Evolutionary conservation across 108 stramenopile species (phyloP).

Genomic region (Nannochloropsis gaditana): DNA sequence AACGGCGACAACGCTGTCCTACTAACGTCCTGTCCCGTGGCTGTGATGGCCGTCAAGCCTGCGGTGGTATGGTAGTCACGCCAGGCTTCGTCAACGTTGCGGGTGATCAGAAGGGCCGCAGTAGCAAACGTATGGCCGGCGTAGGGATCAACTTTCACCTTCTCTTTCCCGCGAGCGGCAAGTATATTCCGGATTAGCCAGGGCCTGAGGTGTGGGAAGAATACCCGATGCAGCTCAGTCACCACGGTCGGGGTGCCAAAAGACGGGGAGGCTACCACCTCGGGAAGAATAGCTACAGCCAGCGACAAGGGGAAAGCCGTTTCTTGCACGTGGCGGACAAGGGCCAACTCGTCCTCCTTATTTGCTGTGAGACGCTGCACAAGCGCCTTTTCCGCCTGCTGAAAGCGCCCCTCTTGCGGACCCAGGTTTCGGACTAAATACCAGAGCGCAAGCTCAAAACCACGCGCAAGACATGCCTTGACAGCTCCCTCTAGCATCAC

Average conservation of each 20-base stretch:
- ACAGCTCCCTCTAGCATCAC: not conserved
- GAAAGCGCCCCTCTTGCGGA: not conserved
- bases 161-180: constrained; percentile 15
- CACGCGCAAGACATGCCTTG: not conserved
- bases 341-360: not conserved
- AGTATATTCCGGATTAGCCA: not conserved
- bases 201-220: not conserved
- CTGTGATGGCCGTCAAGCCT: not conserved
- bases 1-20: no score
- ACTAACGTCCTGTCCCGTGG: not conserved
- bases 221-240: not conserved
- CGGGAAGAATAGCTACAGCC: not conserved
- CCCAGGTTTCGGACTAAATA: not conserved
- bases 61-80: not conserved
- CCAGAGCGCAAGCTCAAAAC: not conserved
- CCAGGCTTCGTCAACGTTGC: not conserved
- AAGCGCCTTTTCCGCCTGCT: not conserved
- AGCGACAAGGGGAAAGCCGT: not conserved
- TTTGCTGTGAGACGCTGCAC: not conserved
- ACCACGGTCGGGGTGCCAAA: not conserved
- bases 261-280: not conserved
- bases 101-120: not conserved
- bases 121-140: not conserved
- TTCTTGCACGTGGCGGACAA: not conserved
- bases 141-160: not conserved